Evolutionary conservation across 2,329 filamentous ascomycete species (phyloP).

Genomic region (Scolecobasidium constrictum): DNA sequence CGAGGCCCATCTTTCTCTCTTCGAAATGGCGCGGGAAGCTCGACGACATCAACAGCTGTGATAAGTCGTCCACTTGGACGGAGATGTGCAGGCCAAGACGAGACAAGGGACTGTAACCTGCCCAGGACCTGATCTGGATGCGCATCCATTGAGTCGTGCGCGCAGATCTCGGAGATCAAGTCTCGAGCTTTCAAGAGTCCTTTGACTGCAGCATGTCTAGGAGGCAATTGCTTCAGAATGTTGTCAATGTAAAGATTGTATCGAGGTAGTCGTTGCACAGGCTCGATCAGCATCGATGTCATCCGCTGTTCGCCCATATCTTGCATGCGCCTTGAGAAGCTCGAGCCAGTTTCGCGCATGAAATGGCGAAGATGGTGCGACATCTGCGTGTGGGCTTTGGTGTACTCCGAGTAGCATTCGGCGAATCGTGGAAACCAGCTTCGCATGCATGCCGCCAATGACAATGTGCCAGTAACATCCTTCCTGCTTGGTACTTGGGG

Average conservation of each 20-base stretch:
- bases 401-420: constrained; percentile 85
- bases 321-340: constrained; percentile 68
- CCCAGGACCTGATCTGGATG: constrained; percentile 66
- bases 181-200: constrained; percentile 80
- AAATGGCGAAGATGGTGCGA: constrained; percentile 70
- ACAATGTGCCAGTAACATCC: constrained; percentile 67
- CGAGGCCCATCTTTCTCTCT: constrained; percentile 29
- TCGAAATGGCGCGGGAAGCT: constrained; percentile 63
- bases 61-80: constrained; percentile 70
- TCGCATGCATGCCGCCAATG: constrained; percentile 69
- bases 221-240: constrained; percentile 75
- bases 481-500: constrained; percentile 29
- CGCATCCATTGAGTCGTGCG: constrained; percentile 62
- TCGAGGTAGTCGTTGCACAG: constrained; percentile 83
- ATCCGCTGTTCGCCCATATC: constrained; percentile 83
- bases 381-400: constrained; percentile 80
- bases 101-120: constrained; percentile 64
- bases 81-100: constrained; percentile 63
- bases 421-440: constrained; percentile 93
- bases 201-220: constrained; percentile 74
- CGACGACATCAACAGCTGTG: constrained; percentile 67
- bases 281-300: constrained; percentile 88
- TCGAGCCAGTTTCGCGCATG: constrained; percentile 65
- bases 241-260: constrained; percentile 97
- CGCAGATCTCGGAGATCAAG: constrained; percentile 92